Conservation (phyloP, 2,329 filamentous ascomycete genomes). For the Pseudogymnoascus sp. region DNA sequence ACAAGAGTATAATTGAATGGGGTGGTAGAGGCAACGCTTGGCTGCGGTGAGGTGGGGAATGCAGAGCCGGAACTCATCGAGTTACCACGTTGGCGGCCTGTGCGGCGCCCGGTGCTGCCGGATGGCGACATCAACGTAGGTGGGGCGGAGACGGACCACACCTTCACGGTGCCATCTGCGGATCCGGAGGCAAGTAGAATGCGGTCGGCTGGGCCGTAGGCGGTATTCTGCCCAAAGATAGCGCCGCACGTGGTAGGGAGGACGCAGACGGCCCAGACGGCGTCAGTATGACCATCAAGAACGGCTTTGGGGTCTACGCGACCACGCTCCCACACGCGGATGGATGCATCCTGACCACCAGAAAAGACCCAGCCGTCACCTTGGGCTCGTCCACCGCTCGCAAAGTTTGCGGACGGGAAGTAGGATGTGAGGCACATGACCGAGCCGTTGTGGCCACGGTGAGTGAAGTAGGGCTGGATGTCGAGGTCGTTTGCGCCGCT, state of each 20-base stretch:
- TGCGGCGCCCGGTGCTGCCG: constrained; percentile 51
- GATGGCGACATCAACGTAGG: constrained; percentile 77
- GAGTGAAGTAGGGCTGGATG: constrained; percentile 88
- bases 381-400: constrained; percentile 76
- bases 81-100: constrained; percentile 75
- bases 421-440: constrained; percentile 83
- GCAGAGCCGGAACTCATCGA: constrained; percentile 92
- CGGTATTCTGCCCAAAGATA: constrained; percentile 69
- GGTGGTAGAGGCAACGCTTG: constrained; percentile 74
- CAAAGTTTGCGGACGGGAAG: constrained; percentile 80
- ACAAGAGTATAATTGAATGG: constrained; percentile 85
- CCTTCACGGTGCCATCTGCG: constrained; percentile 82
- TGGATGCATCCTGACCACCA: constrained; percentile 85
- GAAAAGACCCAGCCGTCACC: constrained; percentile 99
- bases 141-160: constrained; percentile 91
- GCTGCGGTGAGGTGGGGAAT: constrained; percentile 84
- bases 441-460: constrained; percentile 84
- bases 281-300: constrained; percentile 88
- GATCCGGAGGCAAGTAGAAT: constrained; percentile 86
- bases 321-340: constrained; percentile 92
- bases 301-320: constrained; percentile 93
- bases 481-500: constrained; percentile 63
- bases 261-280: constrained; percentile 91
- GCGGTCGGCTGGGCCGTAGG: constrained; percentile 74
- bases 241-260: constrained; percentile 74